Base-by-base conservation (phyloP, 768 basidiomycete genomes). In the Collybia nuda region DNA sequence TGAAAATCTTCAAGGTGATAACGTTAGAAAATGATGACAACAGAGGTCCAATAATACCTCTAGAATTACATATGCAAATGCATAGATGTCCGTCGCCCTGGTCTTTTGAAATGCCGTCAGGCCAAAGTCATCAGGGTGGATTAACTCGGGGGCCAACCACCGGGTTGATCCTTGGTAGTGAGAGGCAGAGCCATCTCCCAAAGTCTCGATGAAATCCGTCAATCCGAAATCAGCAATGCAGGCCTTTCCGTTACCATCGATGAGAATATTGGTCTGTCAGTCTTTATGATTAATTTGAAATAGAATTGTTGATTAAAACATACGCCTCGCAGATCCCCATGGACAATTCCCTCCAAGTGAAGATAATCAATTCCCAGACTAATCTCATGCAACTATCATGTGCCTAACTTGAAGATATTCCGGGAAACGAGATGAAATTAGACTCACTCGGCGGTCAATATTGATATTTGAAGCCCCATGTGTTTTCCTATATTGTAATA, bases 141-240 rank as follows among this genome's bases (percentile, higher is more conserved):
- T 56, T 24, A 56, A 48, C 19, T 56, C 55, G 15, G 55, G 55
- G 7, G 55, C 51, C 19, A 56, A 40, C 55, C 55, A 56, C 23
- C 55, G 28, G 22, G 55, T 56, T 14, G 55, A 56, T 9, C 51
- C 55, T 44, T 56, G 55, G 26, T 50, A 32, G 26, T 50, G 52
- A 28, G 55, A 56, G 6, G 40, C 37, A 35, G 55, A 56, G 2
- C 18, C 21, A 2, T 47, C 41, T 18, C 45, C 55, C 9, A 56
- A 19, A 5, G 55, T 42, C 41, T 56, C 55, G 6, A 56, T 50
- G 39, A 57, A 57, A 28, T 54, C 53, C 17, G 56, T 54, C 15
- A 57, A 37, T 19, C 56, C 56, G 43, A 57, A 57, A 37, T 54
- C 56, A n/a, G 53, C 53, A 22, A 57, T 37, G 41, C 56, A 55